Conservation (phyloP, 495 filamentous ascomycete genomes). For the Aspergillus steynii region DNA sequence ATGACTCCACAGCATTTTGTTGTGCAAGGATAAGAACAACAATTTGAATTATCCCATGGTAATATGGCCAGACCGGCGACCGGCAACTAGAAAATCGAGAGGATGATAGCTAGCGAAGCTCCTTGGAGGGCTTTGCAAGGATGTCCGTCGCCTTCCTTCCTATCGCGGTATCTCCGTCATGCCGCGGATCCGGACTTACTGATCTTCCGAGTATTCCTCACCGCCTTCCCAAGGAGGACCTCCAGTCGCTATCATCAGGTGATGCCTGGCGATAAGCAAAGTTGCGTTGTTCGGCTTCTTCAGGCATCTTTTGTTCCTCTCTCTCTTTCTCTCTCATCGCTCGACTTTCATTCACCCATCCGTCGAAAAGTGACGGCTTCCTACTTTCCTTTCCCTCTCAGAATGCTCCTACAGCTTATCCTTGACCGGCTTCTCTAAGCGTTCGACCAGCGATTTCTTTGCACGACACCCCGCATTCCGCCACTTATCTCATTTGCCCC, state of each 20-base stretch:
- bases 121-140: constrained; percentile 3
- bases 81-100: background rate
- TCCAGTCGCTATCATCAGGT: background rate
- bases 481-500: background rate
- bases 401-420: background rate
- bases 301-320: too few species aligned
- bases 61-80: background rate
- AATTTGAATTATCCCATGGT: constrained; percentile 20
- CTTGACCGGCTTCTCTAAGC: background rate
- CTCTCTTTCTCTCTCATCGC: background rate
- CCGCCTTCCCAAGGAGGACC: constrained; percentile 25
- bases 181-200: constrained; percentile 19
- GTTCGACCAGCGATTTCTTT: background rate
- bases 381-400: background rate
- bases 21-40: background rate
- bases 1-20: constrained; percentile 31
- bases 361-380: too few species aligned
- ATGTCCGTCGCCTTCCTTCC: constrained; percentile 13
- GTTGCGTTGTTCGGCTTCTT: background rate
- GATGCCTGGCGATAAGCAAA: background rate
- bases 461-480: background rate
- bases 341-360: too few species aligned
- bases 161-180: constrained; percentile 38
- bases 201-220: constrained; percentile 17
- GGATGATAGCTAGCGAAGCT: background rate